Evolutionary conservation across 257 asterid species (phyloP), one percentile per base, ranked within the genome.

Genomic region (Euphrasia confusa): DNA sequence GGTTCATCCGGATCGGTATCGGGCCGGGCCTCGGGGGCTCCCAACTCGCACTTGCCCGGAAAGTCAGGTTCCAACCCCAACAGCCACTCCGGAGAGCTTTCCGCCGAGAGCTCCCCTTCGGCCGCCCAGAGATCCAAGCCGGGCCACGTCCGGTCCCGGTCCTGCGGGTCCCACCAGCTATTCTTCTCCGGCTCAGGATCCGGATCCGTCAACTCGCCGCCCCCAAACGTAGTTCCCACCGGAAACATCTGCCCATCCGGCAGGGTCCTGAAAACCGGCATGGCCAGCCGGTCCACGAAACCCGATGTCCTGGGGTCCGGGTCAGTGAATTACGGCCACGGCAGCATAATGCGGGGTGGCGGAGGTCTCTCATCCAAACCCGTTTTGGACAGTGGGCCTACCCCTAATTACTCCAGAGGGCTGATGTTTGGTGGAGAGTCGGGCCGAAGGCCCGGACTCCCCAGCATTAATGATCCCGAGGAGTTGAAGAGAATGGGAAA

Each of bases 241-340:
- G 98, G 98, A 3, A 90, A 90, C 77, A 84, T 88, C 24, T 83
- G 83, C 62, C 96, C 95, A 15, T 79, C 94, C 13, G 96, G 98
- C 30, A 42, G 78, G 81, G 49, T 81, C 35, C 5, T 81, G 66
- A 84, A 70, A 60, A 64, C 89, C 18, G 94, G 94, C 13, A 77
- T 86, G 85, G 68, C 82, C 17, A 71, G 55, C 53, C 78, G 80
- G 71, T 30, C 75, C 15, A 47, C 80, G 15, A 85, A 74, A 71
- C 71, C 83, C 24, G 96, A 88, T 13, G 77, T 83, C 1, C 72
- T 88, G 60, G 87, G 96, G 4, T 75, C 86, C 1, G 85, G 95
- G 0, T 69, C 74, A 0, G 88, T 68, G 21, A 75, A 80, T 68
- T 88, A 88, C 62, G 96, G 96, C 56, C 93, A 86, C 13, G 96